These are phyloP conservation scores for Neurospora hispaniola DNA, from an alignment of 495 filamentous ascomycete species.

Conservation along the genomic window DNA sequence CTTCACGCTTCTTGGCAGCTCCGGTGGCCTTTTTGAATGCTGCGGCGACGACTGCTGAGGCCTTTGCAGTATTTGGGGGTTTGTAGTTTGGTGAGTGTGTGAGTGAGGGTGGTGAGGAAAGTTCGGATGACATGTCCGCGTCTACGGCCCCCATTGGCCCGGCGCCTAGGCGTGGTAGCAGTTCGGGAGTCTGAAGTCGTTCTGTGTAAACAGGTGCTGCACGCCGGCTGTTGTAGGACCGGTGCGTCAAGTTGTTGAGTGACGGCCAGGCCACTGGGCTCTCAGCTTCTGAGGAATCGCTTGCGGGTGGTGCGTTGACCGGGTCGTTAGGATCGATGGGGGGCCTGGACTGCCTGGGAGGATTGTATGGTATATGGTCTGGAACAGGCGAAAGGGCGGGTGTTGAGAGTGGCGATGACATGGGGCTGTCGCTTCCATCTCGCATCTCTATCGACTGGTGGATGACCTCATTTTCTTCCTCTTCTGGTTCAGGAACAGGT, in stretches of 20 bases:
- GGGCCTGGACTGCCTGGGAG: conserved; percentile 11
- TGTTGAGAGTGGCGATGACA: conserved; percentile 14
- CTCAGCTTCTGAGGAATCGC: conserved; percentile 25
- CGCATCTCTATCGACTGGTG: conserved; percentile 22
- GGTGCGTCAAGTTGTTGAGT: conserved; percentile 27
- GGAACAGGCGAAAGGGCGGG: conserved; percentile 2
- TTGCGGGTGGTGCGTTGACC: conserved; percentile 35
- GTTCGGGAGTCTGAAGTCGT: conserved; percentile 18
- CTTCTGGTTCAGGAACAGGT: neutral
- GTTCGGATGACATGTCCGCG: conserved; percentile 24
- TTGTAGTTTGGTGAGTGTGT: conserved; percentile 40
- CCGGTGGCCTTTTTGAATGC: conserved; percentile 14
- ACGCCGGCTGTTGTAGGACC: conserved; percentile 18
- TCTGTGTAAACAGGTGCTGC: conserved; percentile 7
- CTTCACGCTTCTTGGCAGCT: conserved; percentile 8
- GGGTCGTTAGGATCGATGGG: conserved; percentile 22
- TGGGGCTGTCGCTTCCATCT: conserved; percentile 8
- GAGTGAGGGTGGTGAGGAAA: conserved; percentile 40
- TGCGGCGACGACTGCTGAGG: conserved; percentile 6
- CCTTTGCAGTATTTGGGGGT: conserved; percentile 5
- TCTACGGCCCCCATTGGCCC: neutral
- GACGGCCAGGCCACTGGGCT: conserved; percentile 30
- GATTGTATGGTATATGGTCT: conserved; percentile 1
- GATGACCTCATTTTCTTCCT: conserved; percentile 5
- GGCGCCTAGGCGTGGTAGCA: neutral